Percentiles rank a stretch among this genome's conserved stretches.
Conservation (phyloP, 2,329 filamentous ascomycete species). For the Hypoxylon sp. region DNA sequence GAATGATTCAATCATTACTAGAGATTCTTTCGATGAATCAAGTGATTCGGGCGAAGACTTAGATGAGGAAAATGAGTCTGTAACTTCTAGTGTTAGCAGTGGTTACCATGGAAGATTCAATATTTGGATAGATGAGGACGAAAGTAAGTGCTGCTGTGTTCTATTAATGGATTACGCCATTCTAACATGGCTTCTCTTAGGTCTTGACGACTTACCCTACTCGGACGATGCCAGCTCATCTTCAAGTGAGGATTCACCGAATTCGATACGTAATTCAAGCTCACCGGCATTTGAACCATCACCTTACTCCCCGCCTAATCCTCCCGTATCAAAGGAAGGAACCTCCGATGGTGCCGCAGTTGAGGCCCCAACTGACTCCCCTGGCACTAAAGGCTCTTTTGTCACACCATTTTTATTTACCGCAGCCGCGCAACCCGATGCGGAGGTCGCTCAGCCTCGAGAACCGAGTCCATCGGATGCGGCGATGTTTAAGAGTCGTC, state of each 20-base stretch:
- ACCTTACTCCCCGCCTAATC: constrained; percentile 22
- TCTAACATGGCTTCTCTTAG: constrained; percentile 11
- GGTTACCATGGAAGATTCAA: constrained; percentile 11
- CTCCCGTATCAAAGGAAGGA: neutral
- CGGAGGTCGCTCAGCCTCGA: constrained; percentile 24
- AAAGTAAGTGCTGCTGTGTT: constrained; percentile 32
- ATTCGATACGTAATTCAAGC: constrained; percentile 16
- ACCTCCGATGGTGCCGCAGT: neutral
- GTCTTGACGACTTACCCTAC: constrained; percentile 22
- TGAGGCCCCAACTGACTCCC: neutral
- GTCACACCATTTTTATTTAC: constrained; percentile 32
- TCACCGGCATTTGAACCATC: constrained; percentile 12
- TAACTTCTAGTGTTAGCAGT: constrained; percentile 29
- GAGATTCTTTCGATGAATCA: constrained; percentile 21
- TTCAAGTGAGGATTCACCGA: constrained; percentile 25
- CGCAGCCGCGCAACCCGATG: neutral
- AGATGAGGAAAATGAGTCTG: constrained; percentile 17
- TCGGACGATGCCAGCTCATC: constrained; percentile 33
- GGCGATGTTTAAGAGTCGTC: constrained; percentile 53
- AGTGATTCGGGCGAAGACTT: constrained; percentile 18
- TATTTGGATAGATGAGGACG: constrained; percentile 35
- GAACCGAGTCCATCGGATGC: constrained; percentile 54
- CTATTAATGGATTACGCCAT: neutral
- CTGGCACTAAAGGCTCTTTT: constrained; percentile 13
- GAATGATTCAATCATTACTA: constrained; percentile 22